Conservation (phyloP, 495 filamentous ascomycete genomes). For the Sporormia fimetaria region DNA sequence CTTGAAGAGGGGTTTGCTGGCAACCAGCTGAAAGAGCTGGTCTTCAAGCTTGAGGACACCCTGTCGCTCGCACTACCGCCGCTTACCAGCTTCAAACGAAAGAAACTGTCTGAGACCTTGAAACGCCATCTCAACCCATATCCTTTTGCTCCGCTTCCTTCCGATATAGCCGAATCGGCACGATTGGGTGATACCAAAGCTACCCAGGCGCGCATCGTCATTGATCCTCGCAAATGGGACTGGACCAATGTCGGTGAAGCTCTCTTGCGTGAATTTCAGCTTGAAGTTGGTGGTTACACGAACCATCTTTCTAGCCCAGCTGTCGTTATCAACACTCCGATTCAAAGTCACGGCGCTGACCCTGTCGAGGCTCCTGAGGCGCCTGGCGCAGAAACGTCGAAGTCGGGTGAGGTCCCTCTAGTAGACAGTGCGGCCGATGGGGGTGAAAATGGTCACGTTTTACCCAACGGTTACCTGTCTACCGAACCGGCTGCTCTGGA, state of each 20-base stretch:
- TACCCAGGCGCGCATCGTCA: slow-evolving; percentile 23
- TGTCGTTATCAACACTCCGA: slow-evolving; percentile 33
- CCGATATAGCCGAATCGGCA: slow-evolving; percentile 2
- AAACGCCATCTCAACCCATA: slow-evolving; percentile 62
- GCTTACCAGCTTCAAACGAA: slow-evolving; percentile 51
- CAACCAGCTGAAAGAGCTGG: slow-evolving; percentile 54
- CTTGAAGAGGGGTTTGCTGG: slow-evolving; percentile 77
- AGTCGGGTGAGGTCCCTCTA: too few relatives aligned
- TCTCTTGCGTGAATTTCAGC: slow-evolving; percentile 41
- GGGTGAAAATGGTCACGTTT: too few relatives aligned
- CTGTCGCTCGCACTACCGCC: slow-evolving; percentile 56
- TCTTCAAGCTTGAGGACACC: slow-evolving; percentile 58
- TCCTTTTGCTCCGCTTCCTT: slow-evolving; percentile 54
- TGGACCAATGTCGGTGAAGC: slow-evolving; percentile 48
- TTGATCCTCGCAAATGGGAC: slow-evolving; percentile 29
- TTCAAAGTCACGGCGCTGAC: too few relatives aligned
- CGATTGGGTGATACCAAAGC: not conserved
- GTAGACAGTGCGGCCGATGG: too few relatives aligned
- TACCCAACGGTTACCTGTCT: too few relatives aligned
- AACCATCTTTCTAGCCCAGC: slow-evolving; percentile 27
- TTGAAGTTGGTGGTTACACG: slow-evolving; percentile 36
- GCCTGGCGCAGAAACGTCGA: too few relatives aligned
- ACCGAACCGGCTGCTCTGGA: too few relatives aligned
- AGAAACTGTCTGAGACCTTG: slow-evolving; percentile 50
- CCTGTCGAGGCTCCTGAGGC: too few relatives aligned